These are phyloP conservation scores for Lachancea cidri DNA, from an alignment of 805 yeast species.

Conservation along the genomic window DNA sequence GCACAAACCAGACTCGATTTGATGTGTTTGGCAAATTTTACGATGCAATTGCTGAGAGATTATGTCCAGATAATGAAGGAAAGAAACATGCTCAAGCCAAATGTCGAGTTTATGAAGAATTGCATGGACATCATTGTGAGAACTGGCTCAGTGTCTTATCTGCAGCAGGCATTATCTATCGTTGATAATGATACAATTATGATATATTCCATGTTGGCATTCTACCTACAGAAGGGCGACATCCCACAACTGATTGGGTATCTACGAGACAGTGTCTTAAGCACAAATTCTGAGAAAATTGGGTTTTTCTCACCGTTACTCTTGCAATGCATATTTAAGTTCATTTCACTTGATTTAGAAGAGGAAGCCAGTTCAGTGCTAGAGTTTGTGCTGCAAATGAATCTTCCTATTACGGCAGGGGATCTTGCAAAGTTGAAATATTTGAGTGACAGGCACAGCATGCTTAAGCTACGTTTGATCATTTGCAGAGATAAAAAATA, in stretches of 20 bases:
- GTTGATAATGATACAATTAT: conserved; percentile 6
- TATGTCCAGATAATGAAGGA: conserved; percentile 8
- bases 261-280: conserved; percentile 1
- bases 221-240: conserved; percentile 23
- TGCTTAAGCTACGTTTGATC: conserved; percentile 8
- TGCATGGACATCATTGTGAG: conserved; percentile 10
- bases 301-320: conserved; percentile 7
- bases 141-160: conserved; percentile 15
- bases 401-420: conserved; percentile 5
- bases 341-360: conserved; percentile 7
- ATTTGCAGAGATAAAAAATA: background rate
- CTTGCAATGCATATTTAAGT: conserved; percentile 3
- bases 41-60: conserved; percentile 14
- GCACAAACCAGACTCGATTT: conserved; percentile 3
- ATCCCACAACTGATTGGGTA: conserved; percentile 12
- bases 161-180: conserved; percentile 7
- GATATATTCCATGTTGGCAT: conserved; percentile 13
- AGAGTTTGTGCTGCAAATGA: background rate
- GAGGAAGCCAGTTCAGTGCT: conserved; percentile 3
- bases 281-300: background rate
- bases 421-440: conserved; percentile 9
- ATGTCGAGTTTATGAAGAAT: conserved; percentile 3
- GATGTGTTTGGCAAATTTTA: conserved; percentile 17
- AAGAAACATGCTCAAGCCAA: conserved; percentile 1
- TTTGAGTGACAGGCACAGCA: conserved; percentile 16